A percentile compares a stretch with the other conserved stretches of the same genome.
Evolutionary conservation across 164 flowering plant species (phyloP).

Genomic region (Litsea cubeba): DNA sequence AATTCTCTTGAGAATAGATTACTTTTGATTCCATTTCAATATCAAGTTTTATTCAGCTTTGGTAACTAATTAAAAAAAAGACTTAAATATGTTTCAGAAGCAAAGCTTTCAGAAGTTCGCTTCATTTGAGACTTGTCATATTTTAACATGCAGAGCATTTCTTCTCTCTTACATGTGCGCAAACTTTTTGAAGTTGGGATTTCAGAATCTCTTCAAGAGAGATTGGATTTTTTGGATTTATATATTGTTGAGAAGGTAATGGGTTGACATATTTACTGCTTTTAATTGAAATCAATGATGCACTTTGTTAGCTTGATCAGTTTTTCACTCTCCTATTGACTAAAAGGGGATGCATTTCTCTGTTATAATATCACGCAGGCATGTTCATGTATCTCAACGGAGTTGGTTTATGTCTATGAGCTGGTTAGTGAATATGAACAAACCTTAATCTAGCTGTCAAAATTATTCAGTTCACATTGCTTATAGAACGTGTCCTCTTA

Average conservation of each 20-base stretch:
- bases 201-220: conserved; percentile 63
- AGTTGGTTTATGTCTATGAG: conserved; percentile 87
- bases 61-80: too few species aligned
- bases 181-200: conserved; percentile 89
- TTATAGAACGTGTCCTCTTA: background rate
- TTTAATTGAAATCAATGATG: background rate
- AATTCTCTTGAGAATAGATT: too few species aligned
- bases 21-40: too few species aligned
- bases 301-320: background rate
- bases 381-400: conserved; percentile 57
- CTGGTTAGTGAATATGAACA: conserved; percentile 49
- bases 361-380: conserved; percentile 43
- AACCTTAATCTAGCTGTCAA: background rate
- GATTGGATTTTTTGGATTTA: conserved; percentile 39
- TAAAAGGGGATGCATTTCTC: background rate
- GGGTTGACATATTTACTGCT: background rate
- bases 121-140: conserved; percentile 1
- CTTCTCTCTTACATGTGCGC: conserved; percentile 72
- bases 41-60: too few species aligned
- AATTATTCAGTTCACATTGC: background rate
- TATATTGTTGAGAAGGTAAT: conserved; percentile 71
- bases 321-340: background rate
- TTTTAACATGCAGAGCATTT: conserved; percentile 53
- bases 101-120: background rate
- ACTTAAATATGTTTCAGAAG: background rate